A percentile compares a stretch with the other conserved stretches of the same genome.
Conservation (phyloP, 2,329 filamentous ascomycete species). For the Alternaria ethzedia region DNA sequence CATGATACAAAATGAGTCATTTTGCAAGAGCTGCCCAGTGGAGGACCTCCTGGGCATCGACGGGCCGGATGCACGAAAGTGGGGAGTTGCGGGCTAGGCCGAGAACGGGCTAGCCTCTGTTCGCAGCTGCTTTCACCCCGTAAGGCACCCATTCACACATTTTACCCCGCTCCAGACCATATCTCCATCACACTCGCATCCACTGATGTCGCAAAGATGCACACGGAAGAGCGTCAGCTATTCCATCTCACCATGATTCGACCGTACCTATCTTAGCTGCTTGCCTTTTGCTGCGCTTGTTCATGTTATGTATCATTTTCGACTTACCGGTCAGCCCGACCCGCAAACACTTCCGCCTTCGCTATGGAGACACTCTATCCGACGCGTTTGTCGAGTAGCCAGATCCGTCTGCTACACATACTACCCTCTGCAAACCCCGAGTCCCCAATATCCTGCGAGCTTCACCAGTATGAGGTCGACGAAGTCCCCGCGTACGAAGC, state of each 20-base stretch:
- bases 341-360: background rate
- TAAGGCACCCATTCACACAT: background rate
- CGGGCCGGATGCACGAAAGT: background rate
- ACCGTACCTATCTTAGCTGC: background rate
- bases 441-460: background rate
- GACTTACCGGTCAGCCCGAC: background rate
- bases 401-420: background rate
- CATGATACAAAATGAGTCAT: constrained; percentile 35
- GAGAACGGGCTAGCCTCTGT: background rate
- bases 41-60: background rate
- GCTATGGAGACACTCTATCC: background rate
- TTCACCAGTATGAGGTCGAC: background rate
- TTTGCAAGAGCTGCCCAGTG: constrained; percentile 17
- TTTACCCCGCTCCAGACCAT: background rate
- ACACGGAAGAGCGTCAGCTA: background rate
- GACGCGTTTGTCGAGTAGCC: background rate
- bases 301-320: background rate
- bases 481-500: background rate
- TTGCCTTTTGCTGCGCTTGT: background rate
- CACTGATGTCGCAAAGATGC: background rate
- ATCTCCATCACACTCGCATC: background rate
- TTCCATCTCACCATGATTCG: background rate
- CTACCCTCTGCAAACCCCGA: background rate
- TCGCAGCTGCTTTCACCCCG: background rate
- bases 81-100: background rate